These are phyloP conservation scores for Lumnitzera racemosa DNA, from an alignment of 345 rosid genomes.

Conservation along the genomic window DNA sequence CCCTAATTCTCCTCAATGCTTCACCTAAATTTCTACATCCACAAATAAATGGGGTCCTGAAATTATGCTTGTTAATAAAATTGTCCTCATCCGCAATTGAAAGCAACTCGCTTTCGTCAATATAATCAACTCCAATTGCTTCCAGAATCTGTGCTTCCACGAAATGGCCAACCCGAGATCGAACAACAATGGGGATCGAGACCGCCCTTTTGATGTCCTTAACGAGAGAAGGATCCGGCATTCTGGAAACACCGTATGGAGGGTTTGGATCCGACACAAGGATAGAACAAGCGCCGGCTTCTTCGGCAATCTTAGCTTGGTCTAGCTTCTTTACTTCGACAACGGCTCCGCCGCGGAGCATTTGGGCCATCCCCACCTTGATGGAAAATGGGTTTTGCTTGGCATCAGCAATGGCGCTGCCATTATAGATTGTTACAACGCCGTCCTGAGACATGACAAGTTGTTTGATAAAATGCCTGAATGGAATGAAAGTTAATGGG, in stretches of 20 bases:
- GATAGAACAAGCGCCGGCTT: conserved; percentile 56
- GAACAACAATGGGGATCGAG: conserved; percentile 53
- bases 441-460: conserved; percentile 32
- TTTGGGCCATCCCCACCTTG: conserved; percentile 54
- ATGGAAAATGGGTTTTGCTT: conserved; percentile 42
- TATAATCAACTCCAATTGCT: conserved; percentile 38
- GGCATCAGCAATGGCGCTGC: conserved; percentile 41
- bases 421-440: conserved; percentile 35
- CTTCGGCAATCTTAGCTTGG: conserved; percentile 60
- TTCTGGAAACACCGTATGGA: conserved; percentile 27
- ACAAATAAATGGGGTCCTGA: conserved; percentile 34
- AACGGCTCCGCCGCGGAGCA: conserved; percentile 60
- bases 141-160: conserved; percentile 72
- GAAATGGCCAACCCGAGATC: conserved; percentile 53
- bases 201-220: conserved; percentile 42
- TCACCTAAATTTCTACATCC: conserved; percentile 36
- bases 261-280: conserved; percentile 35
- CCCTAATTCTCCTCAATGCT: conserved; percentile 30
- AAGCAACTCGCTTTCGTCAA: conserved; percentile 56
- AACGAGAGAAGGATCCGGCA: conserved; percentile 50
- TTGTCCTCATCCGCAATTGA: conserved; percentile 42
- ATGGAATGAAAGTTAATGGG: neutral
- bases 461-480: conserved; percentile 4
- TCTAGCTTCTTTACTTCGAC: conserved; percentile 34
- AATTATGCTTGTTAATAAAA: conserved; percentile 40